Evolutionary conservation across 23 red algal genomes (phyloP).

Genomic region (Gracilariopsis chorda): DNA sequence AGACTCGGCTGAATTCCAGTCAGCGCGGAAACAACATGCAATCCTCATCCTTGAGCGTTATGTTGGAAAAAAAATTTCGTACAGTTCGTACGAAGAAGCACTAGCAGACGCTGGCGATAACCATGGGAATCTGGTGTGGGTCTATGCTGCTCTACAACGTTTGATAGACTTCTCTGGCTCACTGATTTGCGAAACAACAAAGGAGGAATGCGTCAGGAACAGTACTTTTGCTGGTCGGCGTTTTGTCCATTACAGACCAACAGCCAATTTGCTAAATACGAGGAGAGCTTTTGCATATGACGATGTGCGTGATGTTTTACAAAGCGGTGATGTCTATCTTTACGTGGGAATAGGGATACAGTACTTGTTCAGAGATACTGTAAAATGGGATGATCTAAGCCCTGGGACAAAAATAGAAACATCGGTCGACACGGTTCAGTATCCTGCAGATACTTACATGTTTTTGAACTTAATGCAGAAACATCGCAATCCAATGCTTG

Average conservation of each 20-base stretch:
- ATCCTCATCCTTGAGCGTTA: neutral
- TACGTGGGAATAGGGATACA: constrained; percentile 26
- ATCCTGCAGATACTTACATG: neutral
- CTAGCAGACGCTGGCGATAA: neutral
- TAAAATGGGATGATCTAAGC: neutral
- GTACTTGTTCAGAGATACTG: neutral
- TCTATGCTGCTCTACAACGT: neutral
- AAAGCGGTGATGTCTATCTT: neutral
- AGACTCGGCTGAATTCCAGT: too few relatives aligned
- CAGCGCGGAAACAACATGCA: neutral
- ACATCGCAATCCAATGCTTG: neutral
- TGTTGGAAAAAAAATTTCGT: neutral
- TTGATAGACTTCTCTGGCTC: neutral
- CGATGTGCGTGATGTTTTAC: neutral
- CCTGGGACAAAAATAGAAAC: neutral
- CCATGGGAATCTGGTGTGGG: constrained; percentile 28
- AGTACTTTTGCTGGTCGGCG: neutral
- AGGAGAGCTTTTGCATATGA: neutral
- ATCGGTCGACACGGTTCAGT: neutral
- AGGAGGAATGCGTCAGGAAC: neutral
- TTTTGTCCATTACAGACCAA: constrained; percentile 19
- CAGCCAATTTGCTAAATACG: neutral
- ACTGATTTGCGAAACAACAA: neutral
- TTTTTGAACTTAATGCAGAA: neutral
- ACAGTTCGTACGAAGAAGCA: neutral